These are phyloP conservation scores for Hymenoscyphus salicellus DNA, from an alignment of 2,329 filamentous ascomycete species.

Conservation along the genomic window DNA sequence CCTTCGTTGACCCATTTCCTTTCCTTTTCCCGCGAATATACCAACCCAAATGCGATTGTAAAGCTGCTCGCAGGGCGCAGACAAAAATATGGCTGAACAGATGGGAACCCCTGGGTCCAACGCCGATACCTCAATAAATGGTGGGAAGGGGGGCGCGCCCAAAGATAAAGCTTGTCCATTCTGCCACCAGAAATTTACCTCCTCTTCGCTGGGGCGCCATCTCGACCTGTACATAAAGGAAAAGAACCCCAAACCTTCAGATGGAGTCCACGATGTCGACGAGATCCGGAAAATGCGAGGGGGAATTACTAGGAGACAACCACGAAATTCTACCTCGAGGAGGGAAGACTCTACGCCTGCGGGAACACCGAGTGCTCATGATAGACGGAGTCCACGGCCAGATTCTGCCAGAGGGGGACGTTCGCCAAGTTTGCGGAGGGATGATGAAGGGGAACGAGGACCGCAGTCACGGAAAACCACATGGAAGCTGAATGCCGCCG, in stretches of 20 bases:
- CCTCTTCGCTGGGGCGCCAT: slow-evolving; percentile 87
- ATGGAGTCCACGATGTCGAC: slow-evolving; percentile 86
- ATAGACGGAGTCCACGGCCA: slow-evolving; percentile 35
- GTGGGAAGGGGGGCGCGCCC: slow-evolving; percentile 28
- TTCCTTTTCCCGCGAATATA: background rate
- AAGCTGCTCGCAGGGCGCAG: slow-evolving; percentile 17
- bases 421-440: slow-evolving; percentile 38
- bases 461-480: slow-evolving; percentile 35
- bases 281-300: slow-evolving; percentile 82
- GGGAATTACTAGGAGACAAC: slow-evolving; percentile 81
- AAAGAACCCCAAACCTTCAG: slow-evolving; percentile 82
- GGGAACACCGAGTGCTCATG: slow-evolving; percentile 46
- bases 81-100: slow-evolving; percentile 34
- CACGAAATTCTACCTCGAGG: slow-evolving; percentile 56
- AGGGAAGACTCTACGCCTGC: slow-evolving; percentile 60
- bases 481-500: slow-evolving; percentile 43
- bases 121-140: slow-evolving; percentile 35
- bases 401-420: slow-evolving; percentile 36
- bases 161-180: slow-evolving; percentile 90
- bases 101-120: slow-evolving; percentile 36
- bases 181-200: slow-evolving; percentile 87
- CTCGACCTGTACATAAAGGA: slow-evolving; percentile 92
- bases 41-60: slow-evolving; percentile 27
- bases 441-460: slow-evolving; percentile 38
- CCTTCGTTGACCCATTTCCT: background rate